Percentiles rank a stretch among this genome's conserved stretches.
Evolutionary conservation across 345 rosid species (phyloP).

Genomic region (Salix viminalis): DNA sequence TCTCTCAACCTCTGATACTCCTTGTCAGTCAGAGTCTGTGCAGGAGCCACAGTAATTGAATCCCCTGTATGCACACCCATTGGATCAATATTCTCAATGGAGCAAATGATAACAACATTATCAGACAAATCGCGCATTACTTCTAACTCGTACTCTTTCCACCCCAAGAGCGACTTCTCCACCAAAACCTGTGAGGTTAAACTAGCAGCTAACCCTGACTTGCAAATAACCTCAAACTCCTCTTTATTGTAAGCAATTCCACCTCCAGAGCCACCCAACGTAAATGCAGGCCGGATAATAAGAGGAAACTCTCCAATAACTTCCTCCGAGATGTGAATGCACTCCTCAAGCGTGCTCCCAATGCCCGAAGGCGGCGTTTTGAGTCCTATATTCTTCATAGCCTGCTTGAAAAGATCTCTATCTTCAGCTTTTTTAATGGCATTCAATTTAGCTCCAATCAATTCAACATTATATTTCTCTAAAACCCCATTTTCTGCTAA

Average conservation of each 20-base stretch:
- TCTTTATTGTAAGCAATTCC: constrained; percentile 93
- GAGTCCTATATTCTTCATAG: constrained; percentile 80
- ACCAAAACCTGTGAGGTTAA: constrained; percentile 83
- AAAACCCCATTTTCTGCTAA: constrained; percentile 73
- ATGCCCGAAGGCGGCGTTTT: constrained; percentile 95
- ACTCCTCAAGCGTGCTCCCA: constrained; percentile 76
- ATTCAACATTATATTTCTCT: constrained; percentile 68
- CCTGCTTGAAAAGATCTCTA: constrained; percentile 77
- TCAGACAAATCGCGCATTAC: constrained; percentile 98
- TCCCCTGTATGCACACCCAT: constrained; percentile 99
- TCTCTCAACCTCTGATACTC: constrained; percentile 94
- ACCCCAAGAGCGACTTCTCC: constrained; percentile 91
- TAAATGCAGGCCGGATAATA: constrained; percentile 94
- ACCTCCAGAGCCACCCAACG: constrained; percentile 95
- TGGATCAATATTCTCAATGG: constrained; percentile 94
- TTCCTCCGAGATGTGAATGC: constrained; percentile 57
- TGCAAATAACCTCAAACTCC: constrained; percentile 80
- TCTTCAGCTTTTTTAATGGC: constrained; percentile 97
- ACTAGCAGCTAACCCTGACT: constrained; percentile 84
- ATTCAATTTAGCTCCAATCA: constrained; percentile 89
- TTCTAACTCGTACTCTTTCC: constrained; percentile 97
- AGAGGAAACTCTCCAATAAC: constrained; percentile 83
- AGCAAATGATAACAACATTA: constrained; percentile 93
- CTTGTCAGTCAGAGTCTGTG: constrained; percentile 89
- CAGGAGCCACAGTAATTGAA: constrained; percentile 98